phyloP scores from a whole-genome alignment of 1,284 basidiomycete genomes.

The Exsudoporus floridanus region DNA sequence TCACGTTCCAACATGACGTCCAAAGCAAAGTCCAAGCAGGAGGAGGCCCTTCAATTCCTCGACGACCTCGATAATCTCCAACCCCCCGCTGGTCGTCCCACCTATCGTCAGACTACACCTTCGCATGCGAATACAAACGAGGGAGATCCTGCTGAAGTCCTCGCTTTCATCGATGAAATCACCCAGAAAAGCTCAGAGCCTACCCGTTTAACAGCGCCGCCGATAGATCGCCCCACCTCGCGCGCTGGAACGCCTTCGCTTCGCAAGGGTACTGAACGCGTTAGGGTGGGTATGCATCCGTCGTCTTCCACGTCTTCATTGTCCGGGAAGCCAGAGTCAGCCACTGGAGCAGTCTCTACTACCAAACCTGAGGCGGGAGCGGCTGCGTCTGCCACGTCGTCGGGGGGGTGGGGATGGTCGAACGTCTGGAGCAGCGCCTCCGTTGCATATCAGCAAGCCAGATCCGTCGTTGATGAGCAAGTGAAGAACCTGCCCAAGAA shows the following conservation, averaged over 20 bases:
- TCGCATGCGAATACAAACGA: constrained; percentile 34
- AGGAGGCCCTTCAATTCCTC: constrained; percentile 87
- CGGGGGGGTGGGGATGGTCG: constrained; percentile 72
- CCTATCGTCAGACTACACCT: constrained; percentile 21
- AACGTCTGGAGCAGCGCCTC: constrained; percentile 86
- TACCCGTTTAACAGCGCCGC: constrained; percentile 53
- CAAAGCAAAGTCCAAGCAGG: constrained; percentile 79
- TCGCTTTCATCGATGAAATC: constrained; percentile 93
- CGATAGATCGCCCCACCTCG: constrained; percentile 59
- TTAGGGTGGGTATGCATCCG: constrained; percentile 56
- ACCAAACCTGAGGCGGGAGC: constrained; percentile 25
- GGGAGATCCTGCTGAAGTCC: constrained; percentile 73
- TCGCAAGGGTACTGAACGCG: constrained; percentile 75
- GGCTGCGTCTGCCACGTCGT: constrained; percentile 27
- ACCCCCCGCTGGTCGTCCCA: constrained; percentile 32
- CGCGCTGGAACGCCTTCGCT: constrained; percentile 70
- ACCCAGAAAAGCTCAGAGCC: constrained; percentile 85
- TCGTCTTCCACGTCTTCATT: constrained; percentile 42
- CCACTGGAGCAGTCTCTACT: constrained; percentile 22
- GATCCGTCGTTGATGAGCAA: constrained; percentile 86
- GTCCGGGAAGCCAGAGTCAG: constrained; percentile 36
- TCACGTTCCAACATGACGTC: constrained; percentile 39
- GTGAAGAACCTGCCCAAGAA: constrained; percentile 80
- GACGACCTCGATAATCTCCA: constrained; percentile 66
- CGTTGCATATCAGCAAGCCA: constrained; percentile 84